Conservation (phyloP, 2,329 filamentous ascomycete species). For the Hypoxylon sp. region DNA sequence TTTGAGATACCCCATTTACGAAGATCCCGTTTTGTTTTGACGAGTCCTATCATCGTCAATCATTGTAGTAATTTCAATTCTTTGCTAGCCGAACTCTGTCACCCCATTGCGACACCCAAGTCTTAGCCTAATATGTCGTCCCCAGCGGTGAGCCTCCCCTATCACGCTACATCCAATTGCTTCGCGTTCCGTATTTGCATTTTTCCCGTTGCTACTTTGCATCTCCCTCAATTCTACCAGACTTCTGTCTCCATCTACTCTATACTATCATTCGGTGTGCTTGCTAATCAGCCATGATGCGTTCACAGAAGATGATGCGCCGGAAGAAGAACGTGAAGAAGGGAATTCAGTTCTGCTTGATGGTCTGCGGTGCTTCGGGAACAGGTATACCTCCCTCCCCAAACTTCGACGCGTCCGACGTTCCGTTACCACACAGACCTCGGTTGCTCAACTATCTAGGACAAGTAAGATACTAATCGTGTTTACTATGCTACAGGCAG, state of each 20-base stretch:
- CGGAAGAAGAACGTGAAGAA: constrained; percentile 99
- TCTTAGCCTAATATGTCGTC: constrained; percentile 56
- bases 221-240: constrained; percentile 13
- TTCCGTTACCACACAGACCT: constrained; percentile 18
- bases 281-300: constrained; percentile 50
- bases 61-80: constrained; percentile 41
- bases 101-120: constrained; percentile 43
- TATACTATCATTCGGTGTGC: constrained; percentile 14
- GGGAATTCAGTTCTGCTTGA: constrained; percentile 99
- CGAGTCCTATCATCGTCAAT: constrained; percentile 43
- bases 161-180: constrained; percentile 44
- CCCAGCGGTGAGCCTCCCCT: constrained; percentile 56
- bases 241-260: constrained; percentile 7
- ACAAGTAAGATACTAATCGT: constrained; percentile 31
- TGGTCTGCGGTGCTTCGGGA: constrained; percentile 99
- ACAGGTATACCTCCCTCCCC: constrained; percentile 77
- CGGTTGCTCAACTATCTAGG: constrained; percentile 9
- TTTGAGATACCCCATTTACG: constrained; percentile 53
- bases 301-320: constrained; percentile 89
- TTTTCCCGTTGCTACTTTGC: constrained; percentile 12
- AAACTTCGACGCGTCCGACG: constrained; percentile 36
- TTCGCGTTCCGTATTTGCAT: constrained; percentile 41
- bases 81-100: constrained; percentile 36
- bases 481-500: constrained; percentile 72
- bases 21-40: constrained; percentile 45